Evolutionary conservation across 257 asterid genomes (phyloP), one percentile per base, ranked within the genome.

Genomic region (Mitragyna speciosa): DNA sequence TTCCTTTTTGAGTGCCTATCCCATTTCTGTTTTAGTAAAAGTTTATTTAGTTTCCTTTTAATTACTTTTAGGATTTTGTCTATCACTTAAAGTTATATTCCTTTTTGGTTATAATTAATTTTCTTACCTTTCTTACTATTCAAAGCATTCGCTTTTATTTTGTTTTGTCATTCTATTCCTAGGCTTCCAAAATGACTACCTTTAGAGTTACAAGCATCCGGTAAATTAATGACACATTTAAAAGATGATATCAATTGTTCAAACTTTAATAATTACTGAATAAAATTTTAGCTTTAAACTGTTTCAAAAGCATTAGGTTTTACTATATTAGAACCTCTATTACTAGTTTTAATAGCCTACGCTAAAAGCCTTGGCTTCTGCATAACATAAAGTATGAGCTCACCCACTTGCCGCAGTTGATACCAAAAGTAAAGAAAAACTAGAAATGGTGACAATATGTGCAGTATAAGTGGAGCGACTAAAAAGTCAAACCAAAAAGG

Each of bases 361-460:
- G 33, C 67, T n/a, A n/a, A n/a, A 61, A 10, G 0, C 6, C 67
- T 30, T 8, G 33, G 65, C 6, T 14, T 61, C 67, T 11, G 28
- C 67, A n/a, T 61, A 65, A 58, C 70, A 4, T 22, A 63, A 59
- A 24, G 36, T 6, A 59, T 61, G 15, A 63, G 7, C 61, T 75
- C 41, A 6, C 14, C 58, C 41, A 59, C n/a, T 75, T 58, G 69
- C 79, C 70, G n/a, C 41, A 61, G 72, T 33, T n/a, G 49, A 47
- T 61, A 28, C 65, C 70, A 59, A 56, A 39, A 33, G 56, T 56
- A 20, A 19, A 56, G 33, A 2, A 33, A 54, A 58, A 75, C 45
- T 26, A 75, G 36, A 33, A 36, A 75, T 30, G 70, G 24, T 65
- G 70, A 22, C 69, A 26, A 63, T 12, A 26, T 63, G 20, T 2